Base-by-base conservation (phyloP, 2,329 filamentous ascomycete species). In the Cryphonectria nitschkei region DNA sequence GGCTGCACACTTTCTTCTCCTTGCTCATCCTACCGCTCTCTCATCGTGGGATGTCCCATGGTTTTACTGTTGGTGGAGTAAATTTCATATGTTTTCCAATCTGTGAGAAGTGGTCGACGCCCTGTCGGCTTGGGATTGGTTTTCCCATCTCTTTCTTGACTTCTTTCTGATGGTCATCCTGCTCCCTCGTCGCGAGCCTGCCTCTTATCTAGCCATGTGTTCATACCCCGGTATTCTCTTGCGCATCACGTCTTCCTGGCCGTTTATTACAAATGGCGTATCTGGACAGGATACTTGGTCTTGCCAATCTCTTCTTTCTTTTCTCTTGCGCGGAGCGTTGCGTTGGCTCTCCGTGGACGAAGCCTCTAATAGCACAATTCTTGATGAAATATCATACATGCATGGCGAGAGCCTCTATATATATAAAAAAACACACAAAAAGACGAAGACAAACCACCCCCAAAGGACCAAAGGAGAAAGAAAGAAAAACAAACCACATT, bases 61-160 rank as follows among this genome's bases (percentile, higher is more conserved):
- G 52, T 63, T 61, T 58, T 34, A 16, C 14, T 52, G 26, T 29
- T 34, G 64, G 39, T 56, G 61, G 68, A 65, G 52, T 34, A 32
- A 39, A 46, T 72, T 72, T 70, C 68, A 61, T 68, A 65, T 72
- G 70, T 72, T 39, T 39, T 41, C 22, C 39, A 50, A 50, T 50
- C 46, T n/a, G 65, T 61, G 65, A 54, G 54, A 54, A n/a, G 6
- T 22, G 26, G 39, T 61, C 43, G 54, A 37, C 56, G 19, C 46
- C 39, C 22, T 6, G 60, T 61, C 41, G 58, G 61, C 60, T 41
- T 32, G 58, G 50, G 68, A 60, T 50, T 60, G 61, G 60, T 56
- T 43, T 8, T 43, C 8, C 39, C 41, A 8, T 34, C 54, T n/a
- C 19, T 14, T 13, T 58, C 37, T 22, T 37, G 67, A 68, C 46